Evolutionary conservation across 1,284 basidiomycete genomes (phyloP).

Genomic region (Uromyces viciae-fabae): DNA sequence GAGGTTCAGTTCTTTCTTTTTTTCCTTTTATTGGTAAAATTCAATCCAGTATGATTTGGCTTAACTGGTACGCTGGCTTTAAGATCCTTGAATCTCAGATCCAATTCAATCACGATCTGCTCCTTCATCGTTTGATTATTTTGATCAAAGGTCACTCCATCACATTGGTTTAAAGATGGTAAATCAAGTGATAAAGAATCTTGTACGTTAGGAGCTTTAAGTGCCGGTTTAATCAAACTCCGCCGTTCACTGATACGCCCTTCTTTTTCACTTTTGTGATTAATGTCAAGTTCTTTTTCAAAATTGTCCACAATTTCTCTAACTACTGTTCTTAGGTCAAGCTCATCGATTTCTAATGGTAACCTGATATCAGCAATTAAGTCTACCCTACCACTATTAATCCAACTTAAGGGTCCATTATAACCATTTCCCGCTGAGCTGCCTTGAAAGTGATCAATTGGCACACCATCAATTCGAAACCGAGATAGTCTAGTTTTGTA

Average conservation of each 20-base stretch:
- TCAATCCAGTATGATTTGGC: conserved; percentile 63
- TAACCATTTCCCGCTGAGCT: conserved; percentile 65
- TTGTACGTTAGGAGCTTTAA: conserved; percentile 12
- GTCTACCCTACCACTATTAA: conserved; percentile 91
- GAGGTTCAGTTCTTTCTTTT: neutral
- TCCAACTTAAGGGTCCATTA: conserved; percentile 91
- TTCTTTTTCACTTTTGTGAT: neutral
- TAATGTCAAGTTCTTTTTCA: conserved; percentile 47
- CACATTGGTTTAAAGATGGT: conserved; percentile 38
- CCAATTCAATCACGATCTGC: conserved; percentile 71
- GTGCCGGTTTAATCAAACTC: conserved; percentile 35
- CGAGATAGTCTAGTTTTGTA: conserved; percentile 64
- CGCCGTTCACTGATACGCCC: conserved; percentile 46
- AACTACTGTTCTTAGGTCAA: conserved; percentile 73
- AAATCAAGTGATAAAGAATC: conserved; percentile 53
- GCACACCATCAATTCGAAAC: conserved; percentile 92
- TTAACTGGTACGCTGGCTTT: conserved; percentile 83
- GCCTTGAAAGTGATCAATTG: conserved; percentile 85
- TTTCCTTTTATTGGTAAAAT: neutral
- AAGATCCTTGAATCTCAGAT: conserved; percentile 88
- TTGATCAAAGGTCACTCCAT: conserved; percentile 45
- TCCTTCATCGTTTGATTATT: conserved; percentile 34
- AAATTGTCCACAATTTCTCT: conserved; percentile 87
- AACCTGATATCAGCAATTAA: conserved; percentile 97
- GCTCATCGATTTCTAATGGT: conserved; percentile 72